Conservation (phyloP, 139 green algal genomes). For the Coelastrella sp. region DNA sequence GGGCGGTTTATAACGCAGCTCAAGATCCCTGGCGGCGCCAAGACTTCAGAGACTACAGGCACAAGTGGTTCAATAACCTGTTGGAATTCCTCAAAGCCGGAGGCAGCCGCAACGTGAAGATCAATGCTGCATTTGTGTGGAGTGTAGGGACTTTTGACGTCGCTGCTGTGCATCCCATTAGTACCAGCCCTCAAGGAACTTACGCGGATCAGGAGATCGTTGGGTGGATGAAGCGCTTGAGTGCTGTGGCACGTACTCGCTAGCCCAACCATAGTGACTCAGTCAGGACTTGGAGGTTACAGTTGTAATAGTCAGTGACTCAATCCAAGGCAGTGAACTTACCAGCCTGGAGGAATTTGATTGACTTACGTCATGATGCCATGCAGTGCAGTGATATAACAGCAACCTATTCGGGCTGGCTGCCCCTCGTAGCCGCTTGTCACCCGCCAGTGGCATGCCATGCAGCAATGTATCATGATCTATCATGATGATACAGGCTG, state of each 20-base stretch:
- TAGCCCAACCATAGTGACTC: no score
- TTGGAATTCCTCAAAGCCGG: slow-evolving; percentile 23
- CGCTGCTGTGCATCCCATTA: slow-evolving; percentile 42
- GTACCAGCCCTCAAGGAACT: slow-evolving; percentile 13
- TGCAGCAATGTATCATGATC: no score
- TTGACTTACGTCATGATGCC: no score
- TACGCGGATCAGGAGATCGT: slow-evolving; percentile 42
- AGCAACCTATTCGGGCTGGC: no score
- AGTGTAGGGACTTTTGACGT: slow-evolving; percentile 44
- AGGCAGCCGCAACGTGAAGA: background rate
- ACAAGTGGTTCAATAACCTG: slow-evolving; percentile 37
- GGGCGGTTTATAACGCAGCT: slow-evolving; percentile 46
- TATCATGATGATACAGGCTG: no score
- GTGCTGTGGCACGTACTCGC: background rate
- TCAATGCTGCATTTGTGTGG: slow-evolving; percentile 46
- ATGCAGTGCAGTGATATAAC: no score
- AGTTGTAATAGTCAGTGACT: no score
- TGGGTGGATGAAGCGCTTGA: slow-evolving; percentile 37
- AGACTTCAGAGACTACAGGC: slow-evolving; percentile 30
- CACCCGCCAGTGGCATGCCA: no score
- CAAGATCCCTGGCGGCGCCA: slow-evolving; percentile 45
- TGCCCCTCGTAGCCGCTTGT: no score
- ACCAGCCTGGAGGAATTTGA: no score
- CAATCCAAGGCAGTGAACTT: no score
- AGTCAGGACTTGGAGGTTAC: no score